These are phyloP conservation scores for Setaria italica DNA, from an alignment of 202 grass and related monocot species.

Conservation along the genomic window DNA sequence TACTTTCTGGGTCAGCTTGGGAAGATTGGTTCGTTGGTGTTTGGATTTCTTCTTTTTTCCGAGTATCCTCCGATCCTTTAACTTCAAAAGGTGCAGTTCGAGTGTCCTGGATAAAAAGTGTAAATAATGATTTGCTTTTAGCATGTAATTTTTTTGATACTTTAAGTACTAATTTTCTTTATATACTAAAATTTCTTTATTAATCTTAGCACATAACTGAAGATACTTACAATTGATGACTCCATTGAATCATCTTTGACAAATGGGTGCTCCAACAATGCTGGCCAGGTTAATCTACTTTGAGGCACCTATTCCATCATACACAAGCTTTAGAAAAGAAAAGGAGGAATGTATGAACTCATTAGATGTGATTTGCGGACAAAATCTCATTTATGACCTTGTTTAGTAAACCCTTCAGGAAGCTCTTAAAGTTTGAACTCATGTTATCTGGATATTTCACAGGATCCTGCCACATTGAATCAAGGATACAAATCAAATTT, in stretches of 20 bases:
- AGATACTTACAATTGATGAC: slow-evolving; percentile 48
- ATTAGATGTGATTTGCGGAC: slow-evolving; percentile 16
- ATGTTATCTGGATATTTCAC: slow-evolving; percentile 99
- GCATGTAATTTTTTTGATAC: neutral
- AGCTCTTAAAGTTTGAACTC: slow-evolving; percentile 93
- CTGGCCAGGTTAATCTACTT: slow-evolving; percentile 92
- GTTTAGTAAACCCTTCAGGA: slow-evolving; percentile 94
- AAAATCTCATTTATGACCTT: slow-evolving; percentile 61
- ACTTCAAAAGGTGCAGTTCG: slow-evolving; percentile 42
- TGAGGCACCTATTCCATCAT: slow-evolving; percentile 75
- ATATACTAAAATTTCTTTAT: slow-evolving; percentile 3
- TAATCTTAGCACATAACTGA: neutral
- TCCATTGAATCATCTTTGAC: slow-evolving; percentile 78
- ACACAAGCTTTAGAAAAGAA: slow-evolving; percentile 49
- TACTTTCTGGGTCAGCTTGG: slow-evolving; percentile 49
- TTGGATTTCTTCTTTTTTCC: slow-evolving; percentile 43
- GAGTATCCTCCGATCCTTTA: slow-evolving; percentile 45
- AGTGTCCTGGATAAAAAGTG: slow-evolving; percentile 47
- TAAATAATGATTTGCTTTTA: slow-evolving; percentile 4
- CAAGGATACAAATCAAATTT: slow-evolving; percentile 40
- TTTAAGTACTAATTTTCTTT: slow-evolving; percentile 12
- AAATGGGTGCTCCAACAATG: slow-evolving; percentile 92
- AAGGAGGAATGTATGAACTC: slow-evolving; percentile 32
- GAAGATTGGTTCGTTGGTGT: slow-evolving; percentile 45
- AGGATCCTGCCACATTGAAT: slow-evolving; percentile 67